A percentile compares a stretch with the other conserved stretches of the same genome.
These are phyloP conservation scores for Populus hybrid DNA, from an alignment of 441 rosid genomes.

Conservation along the genomic window DNA sequence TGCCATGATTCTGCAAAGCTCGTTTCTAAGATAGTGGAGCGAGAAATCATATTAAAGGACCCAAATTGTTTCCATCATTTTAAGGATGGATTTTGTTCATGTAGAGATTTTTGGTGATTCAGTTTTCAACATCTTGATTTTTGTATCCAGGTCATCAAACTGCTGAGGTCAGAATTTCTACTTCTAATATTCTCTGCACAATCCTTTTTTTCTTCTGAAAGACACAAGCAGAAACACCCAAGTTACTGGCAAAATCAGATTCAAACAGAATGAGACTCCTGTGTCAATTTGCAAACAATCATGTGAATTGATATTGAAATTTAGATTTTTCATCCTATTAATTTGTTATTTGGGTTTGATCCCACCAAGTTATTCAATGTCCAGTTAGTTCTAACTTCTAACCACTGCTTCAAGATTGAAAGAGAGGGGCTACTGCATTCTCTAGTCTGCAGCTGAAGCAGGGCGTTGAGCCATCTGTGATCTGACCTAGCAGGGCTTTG, in stretches of 20 bases:
- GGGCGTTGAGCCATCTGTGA: no score
- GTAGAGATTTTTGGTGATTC: conserved; percentile 23
- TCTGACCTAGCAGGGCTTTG: no score
- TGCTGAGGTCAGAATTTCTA: not conserved
- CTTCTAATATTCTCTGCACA: not conserved
- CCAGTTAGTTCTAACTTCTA: not conserved
- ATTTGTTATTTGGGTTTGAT: not conserved
- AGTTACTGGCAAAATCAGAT: not conserved
- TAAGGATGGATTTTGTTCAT: conserved; percentile 20
- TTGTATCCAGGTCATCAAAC: not conserved
- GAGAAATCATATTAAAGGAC: conserved; percentile 46
- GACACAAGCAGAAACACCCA: not conserved
- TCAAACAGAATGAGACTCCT: not conserved
- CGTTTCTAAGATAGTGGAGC: conserved; percentile 30
- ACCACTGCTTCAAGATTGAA: not conserved
- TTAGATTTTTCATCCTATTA: not conserved
- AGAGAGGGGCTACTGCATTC: not conserved
- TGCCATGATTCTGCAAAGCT: conserved; percentile 36
- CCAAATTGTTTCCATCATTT: conserved; percentile 39
- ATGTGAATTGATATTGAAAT: not conserved
- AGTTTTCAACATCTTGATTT: not conserved
- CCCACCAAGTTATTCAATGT: not conserved
- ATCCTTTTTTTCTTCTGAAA: not conserved
- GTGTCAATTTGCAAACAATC: not conserved
- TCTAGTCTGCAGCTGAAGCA: no score